Evolutionary conservation across 306 rosid species (phyloP), one percentile per base, ranked within the genome.

Genomic region (Castanea sativa): DNA sequence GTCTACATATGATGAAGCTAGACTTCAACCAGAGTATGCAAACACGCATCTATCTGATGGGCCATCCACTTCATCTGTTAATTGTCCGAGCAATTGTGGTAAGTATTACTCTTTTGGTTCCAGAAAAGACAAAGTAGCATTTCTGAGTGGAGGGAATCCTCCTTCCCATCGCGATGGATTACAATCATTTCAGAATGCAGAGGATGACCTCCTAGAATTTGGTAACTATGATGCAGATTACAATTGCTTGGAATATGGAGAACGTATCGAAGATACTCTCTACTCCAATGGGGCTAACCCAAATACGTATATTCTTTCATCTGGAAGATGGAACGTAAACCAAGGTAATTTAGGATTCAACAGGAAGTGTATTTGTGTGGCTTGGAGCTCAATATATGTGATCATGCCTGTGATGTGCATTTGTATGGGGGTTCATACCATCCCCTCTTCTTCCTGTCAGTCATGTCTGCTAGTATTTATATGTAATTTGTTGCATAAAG

Each of bases 311-410:
- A 79, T 88, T 32, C 94, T 91, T 78, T 92, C 97, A 25, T 92
- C 97, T 0, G 93, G 93, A 82, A 83, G 90, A 81, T 87, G 90
- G 94, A 64, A 25, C 16, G 80, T 87, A 20, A 79, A 88, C 84
- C 84, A 86, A 86, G 98, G 94, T 92, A 94, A 70, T 49, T 38
- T 25, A 15, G 16, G 38, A 52, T 74, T 56, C 20, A 32, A 30
- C 55, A 0, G 20, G 30, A 43, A 15, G 11, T 49, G 75, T 55
- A 27, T 20, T 3, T 60, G n/a, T 20, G n/a, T 65, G 19, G 7
- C 25, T 25, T 21, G 16, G 13, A 16, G 20, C 18, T 4, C 75
- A 18, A 9, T 51, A 13, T 55, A 6, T 45, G 9, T 33, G 11
- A 67, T 19, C 21, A 33, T 67, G 35, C 21, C 23, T 67, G 51